These are phyloP conservation scores for Globisporangium irregulare DNA, from an alignment of 352 stramenopile species.

Conservation along the genomic window DNA sequence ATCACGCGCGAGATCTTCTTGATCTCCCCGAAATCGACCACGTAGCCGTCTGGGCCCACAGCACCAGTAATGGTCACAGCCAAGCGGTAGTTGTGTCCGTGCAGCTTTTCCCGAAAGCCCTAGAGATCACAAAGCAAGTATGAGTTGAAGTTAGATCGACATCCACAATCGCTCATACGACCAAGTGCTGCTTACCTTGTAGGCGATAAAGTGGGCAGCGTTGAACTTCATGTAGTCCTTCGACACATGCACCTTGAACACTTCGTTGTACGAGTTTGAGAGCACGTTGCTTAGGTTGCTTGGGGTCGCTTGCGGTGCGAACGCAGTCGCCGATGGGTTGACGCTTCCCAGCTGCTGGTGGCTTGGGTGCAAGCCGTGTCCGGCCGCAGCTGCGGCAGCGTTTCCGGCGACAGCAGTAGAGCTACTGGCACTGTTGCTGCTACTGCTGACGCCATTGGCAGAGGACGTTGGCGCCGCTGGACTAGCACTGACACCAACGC, in stretches of 20 bases:
- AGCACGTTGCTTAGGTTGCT: slow-evolving; percentile 15
- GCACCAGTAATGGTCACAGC: slow-evolving; percentile 86
- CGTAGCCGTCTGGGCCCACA: slow-evolving; percentile 93
- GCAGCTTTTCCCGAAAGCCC: slow-evolving; percentile 95
- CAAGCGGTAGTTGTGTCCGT: slow-evolving; percentile 98
- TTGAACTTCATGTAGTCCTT: slow-evolving; percentile 94
- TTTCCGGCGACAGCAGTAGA: neutral
- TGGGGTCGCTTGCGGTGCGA: slow-evolving; percentile 14
- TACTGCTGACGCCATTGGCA: neutral
- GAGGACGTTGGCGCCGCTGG: neutral
- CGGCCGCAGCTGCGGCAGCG: neutral
- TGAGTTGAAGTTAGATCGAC: neutral
- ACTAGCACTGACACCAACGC: slow-evolving; percentile 1
- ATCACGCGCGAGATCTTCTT: slow-evolving; percentile 94
- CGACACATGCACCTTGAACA: slow-evolving; percentile 87
- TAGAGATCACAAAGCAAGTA: slow-evolving; percentile 15
- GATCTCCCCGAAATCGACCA: slow-evolving; percentile 98
- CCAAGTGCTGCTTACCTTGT: slow-evolving; percentile 50
- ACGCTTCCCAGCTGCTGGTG: neutral
- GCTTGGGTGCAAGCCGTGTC: neutral
- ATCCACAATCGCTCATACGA: slow-evolving; percentile 1
- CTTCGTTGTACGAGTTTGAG: slow-evolving; percentile 51
- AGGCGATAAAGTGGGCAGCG: slow-evolving; percentile 86
- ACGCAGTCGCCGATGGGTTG: slow-evolving; percentile 7
- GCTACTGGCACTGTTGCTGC: neutral